These are phyloP conservation scores for Entomortierella chlamydospora DNA, from an alignment of 192 early-diverging fungal genomes.

Conservation along the genomic window DNA sequence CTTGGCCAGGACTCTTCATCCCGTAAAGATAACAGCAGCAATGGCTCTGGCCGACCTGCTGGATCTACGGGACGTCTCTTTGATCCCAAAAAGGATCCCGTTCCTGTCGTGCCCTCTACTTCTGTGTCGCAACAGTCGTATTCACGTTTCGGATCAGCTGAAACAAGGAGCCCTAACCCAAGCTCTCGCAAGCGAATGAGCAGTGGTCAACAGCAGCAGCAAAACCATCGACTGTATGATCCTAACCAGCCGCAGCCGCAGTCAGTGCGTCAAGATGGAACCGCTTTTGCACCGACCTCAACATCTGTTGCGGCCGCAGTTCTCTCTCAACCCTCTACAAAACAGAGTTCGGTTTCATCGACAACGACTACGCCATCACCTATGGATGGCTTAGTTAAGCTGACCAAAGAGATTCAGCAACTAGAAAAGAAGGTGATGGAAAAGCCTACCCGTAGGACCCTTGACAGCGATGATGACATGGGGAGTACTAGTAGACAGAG, in stretches of 20 bases:
- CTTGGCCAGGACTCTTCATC: conserved; percentile 22
- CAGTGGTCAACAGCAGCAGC: conserved; percentile 15
- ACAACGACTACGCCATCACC: conserved; percentile 12
- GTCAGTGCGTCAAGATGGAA: conserved; percentile 4
- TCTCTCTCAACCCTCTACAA: neutral
- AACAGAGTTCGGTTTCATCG: conserved; percentile 3
- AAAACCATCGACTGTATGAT: conserved; percentile 24
- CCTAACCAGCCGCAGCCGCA: conserved; percentile 49
- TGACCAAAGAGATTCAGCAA: conserved; percentile 53
- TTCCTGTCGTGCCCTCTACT: conserved; percentile 32
- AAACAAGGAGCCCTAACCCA: conserved; percentile 14
- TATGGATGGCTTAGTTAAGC: conserved; percentile 22
- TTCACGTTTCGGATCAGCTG: conserved; percentile 6
- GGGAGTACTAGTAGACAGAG: conserved; percentile 15
- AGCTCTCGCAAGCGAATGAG: conserved; percentile 1
- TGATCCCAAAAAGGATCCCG: conserved; percentile 46
- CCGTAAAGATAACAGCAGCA: conserved; percentile 9
- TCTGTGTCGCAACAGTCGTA: neutral
- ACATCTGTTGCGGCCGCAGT: conserved; percentile 8
- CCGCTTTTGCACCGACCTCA: too few relatives aligned
- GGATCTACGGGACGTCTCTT: conserved; percentile 26
- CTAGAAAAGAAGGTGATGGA: conserved; percentile 52
- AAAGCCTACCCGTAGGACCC: conserved; percentile 30
- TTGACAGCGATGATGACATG: conserved; percentile 44
- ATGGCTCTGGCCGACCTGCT: conserved; percentile 7